Evolutionary conservation across 768 basidiomycete genomes (phyloP).

Genomic region (Roridomyces roridus): DNA sequence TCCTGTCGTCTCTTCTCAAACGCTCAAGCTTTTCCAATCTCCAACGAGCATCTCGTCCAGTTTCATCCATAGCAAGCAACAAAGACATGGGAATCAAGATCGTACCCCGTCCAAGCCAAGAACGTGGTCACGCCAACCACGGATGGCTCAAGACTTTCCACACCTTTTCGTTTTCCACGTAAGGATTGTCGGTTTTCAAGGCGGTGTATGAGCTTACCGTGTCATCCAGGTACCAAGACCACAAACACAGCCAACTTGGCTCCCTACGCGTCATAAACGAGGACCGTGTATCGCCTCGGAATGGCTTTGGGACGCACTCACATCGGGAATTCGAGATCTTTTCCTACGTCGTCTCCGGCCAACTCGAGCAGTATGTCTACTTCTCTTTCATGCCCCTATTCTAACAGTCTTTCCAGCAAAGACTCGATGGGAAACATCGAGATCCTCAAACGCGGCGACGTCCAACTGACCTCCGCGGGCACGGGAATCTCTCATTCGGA

Average conservation of each 20-base stretch:
- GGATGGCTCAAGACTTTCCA: slow-evolving; percentile 91
- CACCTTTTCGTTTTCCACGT: slow-evolving; percentile 80
- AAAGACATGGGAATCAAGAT: slow-evolving; percentile 39
- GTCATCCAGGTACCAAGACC: slow-evolving; percentile 2
- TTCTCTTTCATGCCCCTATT: no score
- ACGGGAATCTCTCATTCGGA: slow-evolving; percentile 89
- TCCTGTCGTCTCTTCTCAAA: no score
- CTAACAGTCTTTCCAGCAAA: slow-evolving; percentile 51
- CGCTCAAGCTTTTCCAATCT: no score
- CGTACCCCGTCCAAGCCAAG: no score
- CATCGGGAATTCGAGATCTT: slow-evolving; percentile 93
- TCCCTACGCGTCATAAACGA: slow-evolving; percentile 91
- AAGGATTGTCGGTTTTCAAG: no score
- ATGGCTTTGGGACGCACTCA: no score
- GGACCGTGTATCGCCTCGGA: slow-evolving; percentile 79
- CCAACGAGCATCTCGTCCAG: slow-evolving; percentile 26
- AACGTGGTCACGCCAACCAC: slow-evolving; percentile 78
- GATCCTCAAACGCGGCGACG: slow-evolving; percentile 84
- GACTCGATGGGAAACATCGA: slow-evolving; percentile 95
- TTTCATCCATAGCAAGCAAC: no score
- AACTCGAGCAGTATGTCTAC: slow-evolving; percentile 86
- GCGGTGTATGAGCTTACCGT: slow-evolving; percentile 19
- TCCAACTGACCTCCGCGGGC: slow-evolving; percentile 92
- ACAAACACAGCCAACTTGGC: slow-evolving; percentile 52
- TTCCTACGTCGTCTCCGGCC: slow-evolving; percentile 81